Conservation (phyloP, 2,329 filamentous ascomycete genomes). For the Chaetomiaceae sp. region DNA sequence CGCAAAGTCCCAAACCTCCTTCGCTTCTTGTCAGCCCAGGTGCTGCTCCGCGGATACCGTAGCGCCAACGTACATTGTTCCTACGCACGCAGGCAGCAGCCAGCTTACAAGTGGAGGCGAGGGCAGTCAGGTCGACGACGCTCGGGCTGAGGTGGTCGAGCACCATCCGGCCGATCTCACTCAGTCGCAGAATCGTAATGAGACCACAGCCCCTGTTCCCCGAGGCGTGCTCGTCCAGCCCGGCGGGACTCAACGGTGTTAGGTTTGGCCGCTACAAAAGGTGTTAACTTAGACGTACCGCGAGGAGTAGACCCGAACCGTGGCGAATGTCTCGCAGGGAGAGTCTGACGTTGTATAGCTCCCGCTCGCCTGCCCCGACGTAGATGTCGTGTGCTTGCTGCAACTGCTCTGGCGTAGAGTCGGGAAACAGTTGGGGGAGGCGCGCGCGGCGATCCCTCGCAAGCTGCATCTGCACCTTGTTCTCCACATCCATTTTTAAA, state of each 20-base stretch:
- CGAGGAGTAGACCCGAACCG: slow-evolving; percentile 3
- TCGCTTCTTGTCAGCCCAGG: no score
- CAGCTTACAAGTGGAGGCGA: slow-evolving; percentile 14
- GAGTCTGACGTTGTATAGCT: neutral
- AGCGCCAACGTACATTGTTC: slow-evolving; percentile 1
- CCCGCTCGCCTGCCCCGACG: neutral
- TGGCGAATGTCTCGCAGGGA: neutral
- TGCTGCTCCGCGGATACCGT: no score
- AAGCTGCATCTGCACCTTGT: no score
- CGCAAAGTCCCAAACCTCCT: slow-evolving; percentile 12
- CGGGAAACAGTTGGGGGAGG: neutral
- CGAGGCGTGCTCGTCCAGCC: no score
- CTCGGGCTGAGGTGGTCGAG: slow-evolving; percentile 2
- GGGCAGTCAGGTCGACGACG: slow-evolving; percentile 16
- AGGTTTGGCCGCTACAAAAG: no score
- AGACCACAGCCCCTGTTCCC: no score
- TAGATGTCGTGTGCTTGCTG: neutral
- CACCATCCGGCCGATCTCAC: slow-evolving; percentile 10
- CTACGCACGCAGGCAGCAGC: neutral
- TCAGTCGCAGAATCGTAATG: neutral
- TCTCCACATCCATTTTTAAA: no score
- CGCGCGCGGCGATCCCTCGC: neutral
- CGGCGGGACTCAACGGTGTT: no score
- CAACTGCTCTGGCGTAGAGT: neutral
- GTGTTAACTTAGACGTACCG: neutral